Base-by-base conservation (phyloP, 2,329 filamentous ascomycete species). In the Dactylellina parvicollis region DNA sequence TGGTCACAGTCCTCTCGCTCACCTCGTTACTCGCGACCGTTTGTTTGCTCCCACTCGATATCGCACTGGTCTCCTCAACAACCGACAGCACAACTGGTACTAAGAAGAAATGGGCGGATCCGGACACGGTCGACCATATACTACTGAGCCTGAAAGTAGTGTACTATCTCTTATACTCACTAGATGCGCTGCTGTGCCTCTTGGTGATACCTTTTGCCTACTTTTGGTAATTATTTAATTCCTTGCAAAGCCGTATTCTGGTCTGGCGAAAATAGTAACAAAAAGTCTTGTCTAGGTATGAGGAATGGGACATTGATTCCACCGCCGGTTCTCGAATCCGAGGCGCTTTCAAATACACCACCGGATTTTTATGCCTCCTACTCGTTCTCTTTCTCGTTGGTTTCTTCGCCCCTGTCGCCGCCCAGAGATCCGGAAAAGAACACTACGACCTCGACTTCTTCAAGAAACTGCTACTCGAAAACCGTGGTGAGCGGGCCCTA, bases 71-170 rank as follows among this genome's bases (percentile, higher is more conserved):
- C 50, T 97, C 94, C 1, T 92, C 92, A 4, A 99, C 95, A 0
- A 90, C 88, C 12, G 89, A 89, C 62, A 86, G 89, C 4, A 86
- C 88, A 52, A 84, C 90, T 32, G 95, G 95, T 70, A 86, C 86
- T 52, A 96, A 96, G 83, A 97, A 97, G 81, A 89, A 94, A 77
- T 99, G 95, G 95, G 95, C 95, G 9, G 96, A 91, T 0, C 91
- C 92, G 24, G 87, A 90, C 75, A 88, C 88, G 59, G 88, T 98
- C 71, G 86, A 91, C 75, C 86, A 87, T 75, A 96, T 98, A 62
- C 84, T 94, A 14, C 85, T 88, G 75, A 92, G 91, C 0, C 85
- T 99, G 75, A 91, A 91, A 80, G 86, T 96, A 69, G 90, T 96
- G 66, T 99, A 99, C 83, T 98, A 98, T 81, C 85, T 88, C 0